Evolutionary conservation across 2,329 filamentous ascomycete genomes (phyloP), one percentile per base, ranked within the genome.

Genomic region (Alternaria ventricosa): DNA sequence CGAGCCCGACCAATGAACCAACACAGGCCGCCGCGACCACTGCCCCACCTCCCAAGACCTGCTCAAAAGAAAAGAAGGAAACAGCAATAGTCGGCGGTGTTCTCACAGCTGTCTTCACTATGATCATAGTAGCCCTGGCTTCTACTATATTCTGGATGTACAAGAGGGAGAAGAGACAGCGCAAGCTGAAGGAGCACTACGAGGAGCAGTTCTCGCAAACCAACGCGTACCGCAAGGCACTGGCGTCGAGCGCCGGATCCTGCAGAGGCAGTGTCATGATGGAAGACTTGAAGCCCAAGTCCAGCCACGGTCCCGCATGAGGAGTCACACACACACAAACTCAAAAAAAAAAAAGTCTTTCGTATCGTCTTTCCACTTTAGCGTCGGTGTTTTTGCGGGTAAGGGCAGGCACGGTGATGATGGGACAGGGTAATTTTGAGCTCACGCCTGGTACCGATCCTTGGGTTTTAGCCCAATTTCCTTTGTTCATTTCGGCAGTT

Each of bases 121-220:
- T 66, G 7, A 65, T 68, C 20, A 60, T 77, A 6, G 8, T 75
- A 9, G 62, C 53, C 15, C 30, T 76, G 6, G 8, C 66, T 22
- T 65, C 47, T 18, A 27, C 64, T 5, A 60, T 75, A 1, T 56
- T 66, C 30, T 78, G 73, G 73, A 64, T 77, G 59, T 58, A 70
- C 53, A 73, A 71, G 61, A 67, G 61, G n/a, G 77, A 79, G 46
- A 73, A 71, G 61, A 64, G 68, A 33, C 75, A 78, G 51, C 65
- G 75, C 28, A 75, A 61, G 23, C 63, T 78, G 9, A 79, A 78
- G 59, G 75, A 79, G 53, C 75, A 78, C 54, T 78, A 78, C 55
- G 75, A 78, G 54, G 69, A 69, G 63, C 75, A 78, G 45, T 75
- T 77, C 53, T 64, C 66, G 1, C 71, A 75, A 49, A 75, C 65